Conservation (phyloP, 2,329 filamentous ascomycete genomes). For the Verticillium zaregamsianum region DNA sequence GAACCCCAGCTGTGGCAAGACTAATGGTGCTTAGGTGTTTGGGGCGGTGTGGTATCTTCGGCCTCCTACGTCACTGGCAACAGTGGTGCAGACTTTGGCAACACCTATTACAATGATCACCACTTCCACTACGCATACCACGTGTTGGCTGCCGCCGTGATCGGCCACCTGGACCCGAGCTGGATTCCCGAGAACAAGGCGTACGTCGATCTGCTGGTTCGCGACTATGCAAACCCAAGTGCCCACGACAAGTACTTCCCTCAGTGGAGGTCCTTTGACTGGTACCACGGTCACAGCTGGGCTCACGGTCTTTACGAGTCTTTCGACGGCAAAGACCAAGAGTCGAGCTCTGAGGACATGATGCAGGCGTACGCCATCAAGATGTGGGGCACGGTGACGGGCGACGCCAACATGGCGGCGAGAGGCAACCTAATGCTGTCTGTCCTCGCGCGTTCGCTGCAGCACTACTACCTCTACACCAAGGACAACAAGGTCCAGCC, state of each 20-base stretch:
- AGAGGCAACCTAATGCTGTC: constrained; percentile 79
- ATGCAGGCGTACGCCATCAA: constrained; percentile 86
- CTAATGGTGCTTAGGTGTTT: constrained; percentile 42
- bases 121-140: constrained; percentile 85
- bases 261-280: constrained; percentile 81
- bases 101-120: constrained; percentile 77
- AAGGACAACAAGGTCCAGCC: constrained; percentile 68
- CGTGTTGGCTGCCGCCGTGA: constrained; percentile 78
- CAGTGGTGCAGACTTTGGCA: constrained; percentile 77
- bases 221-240: constrained; percentile 77
- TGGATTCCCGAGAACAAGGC: constrained; percentile 73
- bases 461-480: constrained; percentile 78
- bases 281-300: constrained; percentile 94
- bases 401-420: constrained; percentile 73
- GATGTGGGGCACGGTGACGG: constrained; percentile 82
- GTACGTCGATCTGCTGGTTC: constrained; percentile 79
- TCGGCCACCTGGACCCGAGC: constrained; percentile 69
- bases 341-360: constrained; percentile 85
- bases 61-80: constrained; percentile 69
- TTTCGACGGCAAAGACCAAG: constrained; percentile 74
- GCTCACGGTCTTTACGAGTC: constrained; percentile 73
- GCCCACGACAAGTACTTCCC: constrained; percentile 71
- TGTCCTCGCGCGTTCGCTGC: constrained; percentile 68
- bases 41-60: constrained; percentile 78
- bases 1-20: background rate